These are phyloP conservation scores for Pseudoscleropodium purum DNA, from an alignment of 225 moss, liverwort and hornwort genomes.

Conservation along the genomic window DNA sequence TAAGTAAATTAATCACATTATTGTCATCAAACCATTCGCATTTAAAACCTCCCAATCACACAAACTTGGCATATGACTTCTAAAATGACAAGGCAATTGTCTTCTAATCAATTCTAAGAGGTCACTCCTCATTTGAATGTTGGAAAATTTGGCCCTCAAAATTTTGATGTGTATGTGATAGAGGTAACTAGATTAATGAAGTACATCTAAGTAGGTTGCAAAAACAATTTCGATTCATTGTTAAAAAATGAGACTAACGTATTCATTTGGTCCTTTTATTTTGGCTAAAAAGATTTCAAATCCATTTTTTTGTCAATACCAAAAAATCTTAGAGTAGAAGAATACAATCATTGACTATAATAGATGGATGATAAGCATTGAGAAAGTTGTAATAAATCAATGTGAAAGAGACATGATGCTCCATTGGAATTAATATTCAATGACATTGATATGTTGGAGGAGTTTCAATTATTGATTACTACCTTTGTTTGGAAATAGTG, in stretches of 20 bases:
- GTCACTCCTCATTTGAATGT: neutral
- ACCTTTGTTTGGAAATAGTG: neutral
- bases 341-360: fast-evolving
- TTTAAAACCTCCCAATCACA: neutral
- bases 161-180: neutral
- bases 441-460: neutral
- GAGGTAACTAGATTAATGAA: neutral
- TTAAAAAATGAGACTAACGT: neutral
- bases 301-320: neutral
- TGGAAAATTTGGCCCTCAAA: fast-evolving
- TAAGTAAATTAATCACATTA: no score
- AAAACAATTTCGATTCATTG: neutral
- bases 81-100: neutral
- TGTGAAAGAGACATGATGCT: neutral
- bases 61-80: fast-evolving
- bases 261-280: neutral
- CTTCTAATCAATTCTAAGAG: neutral
- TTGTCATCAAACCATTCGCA: no score
- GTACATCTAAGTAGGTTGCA: neutral
- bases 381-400: neutral
- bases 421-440: neutral
- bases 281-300: neutral
- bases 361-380: neutral
- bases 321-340: fast-evolving
- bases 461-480: neutral